These are phyloP conservation scores for Fusarium protoensiforme DNA, from an alignment of 2,329 filamentous ascomycete species.

Conservation along the genomic window DNA sequence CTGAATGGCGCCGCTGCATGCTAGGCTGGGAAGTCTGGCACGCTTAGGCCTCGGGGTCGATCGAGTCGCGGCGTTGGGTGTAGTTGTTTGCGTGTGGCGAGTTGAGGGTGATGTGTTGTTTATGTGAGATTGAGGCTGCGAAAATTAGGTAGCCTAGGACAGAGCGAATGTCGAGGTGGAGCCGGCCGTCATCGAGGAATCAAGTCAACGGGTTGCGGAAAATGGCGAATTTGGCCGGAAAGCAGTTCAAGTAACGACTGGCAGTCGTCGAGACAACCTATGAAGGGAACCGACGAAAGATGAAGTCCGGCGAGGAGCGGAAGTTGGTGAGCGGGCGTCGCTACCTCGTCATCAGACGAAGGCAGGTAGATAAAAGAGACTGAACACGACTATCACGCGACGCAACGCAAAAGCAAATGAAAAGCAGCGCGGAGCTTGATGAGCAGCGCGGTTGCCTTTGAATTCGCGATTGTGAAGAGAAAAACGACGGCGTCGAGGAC, in stretches of 20 bases:
- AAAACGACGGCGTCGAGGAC: constrained; percentile 37
- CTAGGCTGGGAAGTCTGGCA: constrained; percentile 37
- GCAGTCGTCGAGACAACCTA: constrained; percentile 43
- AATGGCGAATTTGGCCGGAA: constrained; percentile 26
- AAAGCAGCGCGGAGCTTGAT: constrained; percentile 32
- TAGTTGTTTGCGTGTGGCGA: constrained; percentile 10
- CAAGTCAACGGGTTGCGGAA: constrained; percentile 34
- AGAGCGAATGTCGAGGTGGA: constrained; percentile 40
- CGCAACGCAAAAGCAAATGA: constrained; percentile 33
- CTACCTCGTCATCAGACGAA: constrained; percentile 41
- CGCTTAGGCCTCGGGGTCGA: constrained; percentile 28
- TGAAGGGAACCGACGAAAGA: constrained; percentile 43
- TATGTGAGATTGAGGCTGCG: constrained; percentile 9
- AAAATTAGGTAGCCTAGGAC: constrained; percentile 32
- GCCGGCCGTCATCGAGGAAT: constrained; percentile 43
- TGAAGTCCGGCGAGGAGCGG: constrained; percentile 32
- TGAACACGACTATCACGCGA: constrained; percentile 28
- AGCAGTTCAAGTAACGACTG: constrained; percentile 45
- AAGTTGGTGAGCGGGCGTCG: constrained; percentile 20
- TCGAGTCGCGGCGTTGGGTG: constrained; percentile 9
- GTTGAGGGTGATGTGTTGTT: constrained; percentile 22
- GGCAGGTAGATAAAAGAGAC: constrained; percentile 32
- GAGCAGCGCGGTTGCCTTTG: constrained; percentile 37
- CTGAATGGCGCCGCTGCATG: constrained; percentile 46
- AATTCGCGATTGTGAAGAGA: constrained; percentile 27